These are phyloP conservation scores for Hypoxylon intermedium DNA, from an alignment of 495 filamentous ascomycete species.

Conservation along the genomic window DNA sequence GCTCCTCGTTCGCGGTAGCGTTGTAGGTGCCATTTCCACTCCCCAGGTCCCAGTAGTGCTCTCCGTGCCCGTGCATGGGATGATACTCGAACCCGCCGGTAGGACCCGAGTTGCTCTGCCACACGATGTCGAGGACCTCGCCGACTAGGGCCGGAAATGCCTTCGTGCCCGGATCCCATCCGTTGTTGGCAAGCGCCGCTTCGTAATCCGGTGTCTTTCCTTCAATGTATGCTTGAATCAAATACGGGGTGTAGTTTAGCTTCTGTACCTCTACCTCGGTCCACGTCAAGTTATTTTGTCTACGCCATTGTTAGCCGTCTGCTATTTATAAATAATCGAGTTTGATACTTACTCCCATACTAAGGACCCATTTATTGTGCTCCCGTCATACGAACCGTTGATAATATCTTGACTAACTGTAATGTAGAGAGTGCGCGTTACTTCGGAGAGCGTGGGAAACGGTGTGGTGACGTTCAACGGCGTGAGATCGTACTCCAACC, in stretches of 20 bases:
- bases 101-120: conserved; percentile 58
- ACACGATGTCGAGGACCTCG: conserved; percentile 69
- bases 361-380: conserved; percentile 34
- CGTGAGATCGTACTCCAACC: conserved; percentile 63
- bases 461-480: conserved; percentile 43
- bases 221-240: conserved; percentile 63
- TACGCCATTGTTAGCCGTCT: conserved; percentile 37
- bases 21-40: conserved; percentile 64
- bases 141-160: conserved; percentile 63
- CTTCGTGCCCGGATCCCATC: conserved; percentile 59
- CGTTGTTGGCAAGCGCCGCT: conserved; percentile 52
- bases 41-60: conserved; percentile 66
- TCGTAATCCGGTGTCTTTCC: conserved; percentile 52
- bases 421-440: conserved; percentile 60
- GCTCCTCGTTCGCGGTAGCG: conserved; percentile 57
- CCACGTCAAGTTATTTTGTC: conserved; percentile 59
- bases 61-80: conserved; percentile 67
- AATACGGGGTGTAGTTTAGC: conserved; percentile 51
- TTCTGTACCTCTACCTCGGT: conserved; percentile 47
- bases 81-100: conserved; percentile 62
- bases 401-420: conserved; percentile 54
- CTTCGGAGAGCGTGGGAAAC: conserved; percentile 59
- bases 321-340: not conserved
- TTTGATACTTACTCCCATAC: conserved; percentile 39
- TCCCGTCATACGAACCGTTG: conserved; percentile 42